A percentile compares a stretch with the other conserved stretches of the same genome.
Evolutionary conservation across 2,329 filamentous ascomycete genomes (phyloP).

Genomic region (Penicillium sp.): DNA sequence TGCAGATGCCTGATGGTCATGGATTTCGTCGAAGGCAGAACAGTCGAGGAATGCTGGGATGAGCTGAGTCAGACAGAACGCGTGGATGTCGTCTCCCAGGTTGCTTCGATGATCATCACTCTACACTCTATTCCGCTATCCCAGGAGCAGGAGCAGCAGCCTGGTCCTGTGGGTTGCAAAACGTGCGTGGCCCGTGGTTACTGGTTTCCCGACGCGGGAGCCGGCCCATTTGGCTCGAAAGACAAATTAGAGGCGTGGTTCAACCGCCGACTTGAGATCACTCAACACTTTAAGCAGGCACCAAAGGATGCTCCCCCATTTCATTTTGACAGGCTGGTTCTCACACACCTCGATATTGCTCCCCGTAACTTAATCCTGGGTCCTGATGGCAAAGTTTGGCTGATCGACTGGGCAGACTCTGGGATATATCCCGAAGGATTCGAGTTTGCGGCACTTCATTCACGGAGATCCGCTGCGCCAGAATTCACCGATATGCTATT

Average conservation of each 20-base stretch:
- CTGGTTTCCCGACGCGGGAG: constrained; percentile 15
- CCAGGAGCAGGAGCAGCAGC: constrained; percentile 4
- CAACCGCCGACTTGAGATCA: constrained; percentile 18
- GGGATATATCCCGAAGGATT: too few species aligned
- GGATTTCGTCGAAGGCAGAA: constrained; percentile 11
- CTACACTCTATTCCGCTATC: constrained; percentile 13
- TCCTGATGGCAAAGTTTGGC: too few species aligned
- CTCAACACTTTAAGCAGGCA: constrained; percentile 15
- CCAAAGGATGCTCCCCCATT: constrained; percentile 12
- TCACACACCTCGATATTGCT: constrained; percentile 11
- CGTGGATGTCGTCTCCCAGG: constrained; percentile 13
- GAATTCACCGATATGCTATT: constrained; percentile 7
- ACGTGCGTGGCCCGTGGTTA: constrained; percentile 8
- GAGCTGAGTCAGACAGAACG: constrained; percentile 10
- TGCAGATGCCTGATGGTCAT: constrained; percentile 14
- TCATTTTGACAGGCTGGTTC: constrained; percentile 14
- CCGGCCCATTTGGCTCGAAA: constrained; percentile 13
- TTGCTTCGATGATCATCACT: constrained; percentile 15
- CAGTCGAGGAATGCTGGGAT: constrained; percentile 14
- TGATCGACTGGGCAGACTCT: too few species aligned
- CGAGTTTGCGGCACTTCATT: too few species aligned
- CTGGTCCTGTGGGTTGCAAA: constrained; percentile 13
- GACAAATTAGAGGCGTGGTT: constrained; percentile 13
- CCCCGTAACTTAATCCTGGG: too few species aligned
- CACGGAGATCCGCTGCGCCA: too few species aligned